Evolutionary conservation across 139 green algal species (phyloP), one percentile per base, ranked within the genome.

Genomic region (Chlorella sorokiniana): DNA sequence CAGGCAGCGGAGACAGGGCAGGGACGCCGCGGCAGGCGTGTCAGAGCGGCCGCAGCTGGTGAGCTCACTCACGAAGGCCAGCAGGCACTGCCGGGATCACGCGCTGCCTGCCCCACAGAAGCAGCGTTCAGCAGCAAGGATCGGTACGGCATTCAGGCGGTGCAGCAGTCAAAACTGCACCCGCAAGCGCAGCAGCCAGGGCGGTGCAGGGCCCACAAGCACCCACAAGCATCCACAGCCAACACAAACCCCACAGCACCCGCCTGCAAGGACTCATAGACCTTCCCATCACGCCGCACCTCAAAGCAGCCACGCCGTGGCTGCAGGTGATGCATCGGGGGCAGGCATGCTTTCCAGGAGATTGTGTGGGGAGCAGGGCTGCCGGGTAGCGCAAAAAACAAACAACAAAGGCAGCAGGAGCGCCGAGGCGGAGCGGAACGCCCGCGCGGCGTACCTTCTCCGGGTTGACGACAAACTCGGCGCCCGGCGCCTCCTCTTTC

Each of bases 241-340:
- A 16, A 16, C 16, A 59, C 48, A 59, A 16, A 11, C 11, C 14
- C 48, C 14, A 59, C 48, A 4, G 44, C 1, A 7, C 52, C 40
- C 63, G 71, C 77, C 77, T 52, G 63, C 61, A 82, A 45, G 35
- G 44, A 69, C 29, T 64, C 63, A n/a, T 76, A 82, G 18, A 65
- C 44, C 64, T 64, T 82, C 63, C 6, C 63, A 20, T 31, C 77
- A 40, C 62, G 61, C 27, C 77, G 77, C 77, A 82, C 77, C 64
- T 82, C 77, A 76, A 82, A 82, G 22, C 27, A 37, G 22, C 77
- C 77, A 25, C 59, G 59, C 41, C 77, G 63, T 4, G 77, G 77
- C 77, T 81, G 76, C 76, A 77, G 69, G 14, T 31, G 38, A 44
- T 33, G 20, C 20, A 4, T 4, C 4, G 4, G 33, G 20, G 6